phyloP scores from a whole-genome alignment of 164 flowering plant species.

The Tinospora cordifolia region DNA sequence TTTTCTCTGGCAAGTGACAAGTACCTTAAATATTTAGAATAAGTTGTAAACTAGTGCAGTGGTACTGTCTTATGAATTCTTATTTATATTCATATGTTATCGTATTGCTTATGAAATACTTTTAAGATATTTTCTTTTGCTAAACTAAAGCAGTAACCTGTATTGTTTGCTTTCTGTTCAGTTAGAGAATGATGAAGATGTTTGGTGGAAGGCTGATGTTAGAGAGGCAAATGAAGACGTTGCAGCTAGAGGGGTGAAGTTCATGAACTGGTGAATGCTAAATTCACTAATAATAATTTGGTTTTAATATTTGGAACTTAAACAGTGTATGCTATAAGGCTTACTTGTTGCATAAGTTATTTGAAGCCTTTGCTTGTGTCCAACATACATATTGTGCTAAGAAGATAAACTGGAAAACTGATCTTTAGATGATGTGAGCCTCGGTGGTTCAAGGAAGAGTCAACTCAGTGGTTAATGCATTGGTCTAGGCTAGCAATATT shows the following conservation, averaged over 20 bases:
- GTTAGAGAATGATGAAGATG: constrained; percentile 80
- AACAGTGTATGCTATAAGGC: too few relatives aligned
- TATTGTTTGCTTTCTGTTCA: constrained; percentile 23
- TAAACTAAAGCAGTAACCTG: neutral
- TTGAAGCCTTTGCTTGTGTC: too few relatives aligned
- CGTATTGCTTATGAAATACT: neutral
- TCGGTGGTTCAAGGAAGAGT: neutral
- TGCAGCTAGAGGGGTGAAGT: constrained; percentile 75
- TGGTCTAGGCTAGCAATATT: neutral
- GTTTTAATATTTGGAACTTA: neutral
- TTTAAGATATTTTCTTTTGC: neutral
- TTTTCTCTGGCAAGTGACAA: constrained; percentile 83
- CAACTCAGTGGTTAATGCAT: neutral
- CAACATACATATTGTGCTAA: neutral
- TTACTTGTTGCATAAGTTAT: too few relatives aligned
- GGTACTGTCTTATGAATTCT: neutral
- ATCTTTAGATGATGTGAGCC: neutral
- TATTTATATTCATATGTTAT: neutral
- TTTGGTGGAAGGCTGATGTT: constrained; percentile 62
- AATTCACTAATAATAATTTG: neutral
- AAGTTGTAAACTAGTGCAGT: neutral
- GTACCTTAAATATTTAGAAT: constrained; percentile 13
- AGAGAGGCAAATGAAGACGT: constrained; percentile 74
- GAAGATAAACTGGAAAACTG: neutral
- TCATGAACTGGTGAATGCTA: constrained; percentile 56